Evolutionary conservation across 305 asterid species (phyloP).

Genomic region (Fraxinus nigra): DNA sequence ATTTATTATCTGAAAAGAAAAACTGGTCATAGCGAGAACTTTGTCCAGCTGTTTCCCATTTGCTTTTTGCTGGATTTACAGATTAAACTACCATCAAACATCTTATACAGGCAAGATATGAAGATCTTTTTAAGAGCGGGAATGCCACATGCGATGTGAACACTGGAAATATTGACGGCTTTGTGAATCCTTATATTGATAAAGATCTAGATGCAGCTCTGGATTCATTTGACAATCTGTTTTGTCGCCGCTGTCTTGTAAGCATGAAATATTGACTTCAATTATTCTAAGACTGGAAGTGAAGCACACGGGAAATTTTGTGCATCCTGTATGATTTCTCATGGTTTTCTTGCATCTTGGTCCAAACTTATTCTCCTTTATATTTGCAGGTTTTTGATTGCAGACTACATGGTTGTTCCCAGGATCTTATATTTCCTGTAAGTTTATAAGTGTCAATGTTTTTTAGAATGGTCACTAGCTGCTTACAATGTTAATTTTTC

Average conservation of each 20-base stretch:
- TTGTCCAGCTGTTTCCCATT: slow-evolving; percentile 73
- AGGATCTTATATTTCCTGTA: slow-evolving; percentile 83
- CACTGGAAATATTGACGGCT: slow-evolving; percentile 46
- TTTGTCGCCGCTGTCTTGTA: slow-evolving; percentile 93
- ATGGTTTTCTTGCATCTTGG: slow-evolving; percentile 17
- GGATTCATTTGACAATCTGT: slow-evolving; percentile 90
- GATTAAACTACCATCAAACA: slow-evolving; percentile 65
- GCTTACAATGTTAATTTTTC: slow-evolving; percentile 19
- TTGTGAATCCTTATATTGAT: slow-evolving; percentile 64
- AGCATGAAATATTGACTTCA: slow-evolving; percentile 28
- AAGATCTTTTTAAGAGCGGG: slow-evolving; percentile 57
- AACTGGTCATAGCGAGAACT: slow-evolving; percentile 63
- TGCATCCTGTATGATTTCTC: slow-evolving; percentile 19
- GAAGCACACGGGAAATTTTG: not conserved
- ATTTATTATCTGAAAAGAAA: slow-evolving; percentile 25
- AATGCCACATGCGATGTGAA: slow-evolving; percentile 31
- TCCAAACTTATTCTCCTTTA: slow-evolving; percentile 17
- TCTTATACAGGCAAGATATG: slow-evolving; percentile 93
- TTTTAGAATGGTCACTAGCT: slow-evolving; percentile 20
- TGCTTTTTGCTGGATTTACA: slow-evolving; percentile 54
- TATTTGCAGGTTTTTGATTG: slow-evolving; percentile 86
- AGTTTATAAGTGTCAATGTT: slow-evolving; percentile 30
- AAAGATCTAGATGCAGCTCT: slow-evolving; percentile 89
- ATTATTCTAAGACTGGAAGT: not conserved
- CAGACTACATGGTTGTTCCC: slow-evolving; percentile 94